Evolutionary conservation across 2,329 filamentous ascomycete species (phyloP).

Genomic region (Fusarium sp.): DNA sequence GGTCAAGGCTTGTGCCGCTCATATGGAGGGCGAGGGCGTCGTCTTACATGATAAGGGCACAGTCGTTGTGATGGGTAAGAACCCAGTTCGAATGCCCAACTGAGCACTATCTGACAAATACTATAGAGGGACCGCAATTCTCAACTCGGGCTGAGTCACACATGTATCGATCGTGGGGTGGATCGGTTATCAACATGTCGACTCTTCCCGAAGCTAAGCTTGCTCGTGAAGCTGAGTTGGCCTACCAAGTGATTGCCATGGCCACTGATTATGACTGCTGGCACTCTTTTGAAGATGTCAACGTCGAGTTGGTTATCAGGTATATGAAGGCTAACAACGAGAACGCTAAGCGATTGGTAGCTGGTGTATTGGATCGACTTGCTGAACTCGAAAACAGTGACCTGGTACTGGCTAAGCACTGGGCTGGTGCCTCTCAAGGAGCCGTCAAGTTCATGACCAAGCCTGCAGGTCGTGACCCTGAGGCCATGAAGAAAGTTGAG

Average conservation of each 20-base stretch:
- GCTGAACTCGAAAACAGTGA: slow-evolving; percentile 81
- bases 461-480: slow-evolving; percentile 76
- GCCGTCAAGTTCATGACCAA: slow-evolving; percentile 87
- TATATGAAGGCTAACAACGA: slow-evolving; percentile 94
- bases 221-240: slow-evolving; percentile 94
- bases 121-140: slow-evolving; percentile 93
- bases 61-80: slow-evolving; percentile 87
- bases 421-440: slow-evolving; percentile 80
- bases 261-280: slow-evolving; percentile 99
- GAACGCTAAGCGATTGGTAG: slow-evolving; percentile 88
- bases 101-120: slow-evolving; percentile 38
- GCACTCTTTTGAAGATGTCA: slow-evolving; percentile 85
- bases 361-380: slow-evolving; percentile 87
- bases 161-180: slow-evolving; percentile 94
- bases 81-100: background rate
- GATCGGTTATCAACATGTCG: slow-evolving; percentile 98
- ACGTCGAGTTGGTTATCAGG: slow-evolving; percentile 96
- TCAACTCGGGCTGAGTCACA: slow-evolving; percentile 95
- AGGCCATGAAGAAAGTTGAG: slow-evolving; percentile 82
- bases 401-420: slow-evolving; percentile 83
- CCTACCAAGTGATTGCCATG: slow-evolving; percentile 99
- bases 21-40: slow-evolving; percentile 86
- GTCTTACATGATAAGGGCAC: slow-evolving; percentile 86
- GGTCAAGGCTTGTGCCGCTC: slow-evolving; percentile 80
- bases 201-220: slow-evolving; percentile 95